Conservation (phyloP, 2,329 filamentous ascomycete species). For the Cercospora zeina region DNA sequence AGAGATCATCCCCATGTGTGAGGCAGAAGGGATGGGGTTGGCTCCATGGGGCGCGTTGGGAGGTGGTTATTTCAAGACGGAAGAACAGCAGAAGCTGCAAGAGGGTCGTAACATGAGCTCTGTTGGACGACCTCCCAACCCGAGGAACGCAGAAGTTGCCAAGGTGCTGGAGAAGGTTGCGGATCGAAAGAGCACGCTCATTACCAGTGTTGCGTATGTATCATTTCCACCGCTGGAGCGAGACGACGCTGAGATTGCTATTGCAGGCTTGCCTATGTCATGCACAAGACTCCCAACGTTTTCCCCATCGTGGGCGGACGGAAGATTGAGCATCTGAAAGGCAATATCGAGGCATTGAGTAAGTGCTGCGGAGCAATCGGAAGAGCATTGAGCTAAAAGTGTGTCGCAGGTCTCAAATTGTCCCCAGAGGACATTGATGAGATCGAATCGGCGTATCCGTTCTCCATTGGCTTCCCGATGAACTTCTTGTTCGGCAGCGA, state of each 20-base stretch:
- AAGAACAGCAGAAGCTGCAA: conserved; percentile 33
- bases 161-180: conserved; percentile 62
- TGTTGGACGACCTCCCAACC: conserved; percentile 1
- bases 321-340: conserved; percentile 67
- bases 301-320: conserved; percentile 72
- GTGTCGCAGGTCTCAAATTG: conserved; percentile 50
- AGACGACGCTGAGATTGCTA: not conserved
- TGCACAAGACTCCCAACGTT: conserved; percentile 65
- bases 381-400: not conserved
- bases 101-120: conserved; percentile 16
- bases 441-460: conserved; percentile 62
- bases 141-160: conserved; percentile 45
- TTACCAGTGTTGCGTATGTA: conserved; percentile 41
- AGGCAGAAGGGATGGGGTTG: conserved; percentile 60
- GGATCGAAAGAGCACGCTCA: conserved; percentile 50
- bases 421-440: conserved; percentile 62
- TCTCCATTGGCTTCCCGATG: conserved; percentile 67
- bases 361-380: conserved; percentile 19
- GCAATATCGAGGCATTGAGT: conserved; percentile 67
- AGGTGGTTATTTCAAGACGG: conserved; percentile 46
- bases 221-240: too few species aligned
- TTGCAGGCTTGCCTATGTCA: conserved; percentile 63
- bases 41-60: conserved; percentile 54
- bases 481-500: conserved; percentile 54
- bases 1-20: conserved; percentile 62